Evolutionary conservation across 2,329 filamentous ascomycete genomes (phyloP).

Genomic region (Monosporascus sp.): DNA sequence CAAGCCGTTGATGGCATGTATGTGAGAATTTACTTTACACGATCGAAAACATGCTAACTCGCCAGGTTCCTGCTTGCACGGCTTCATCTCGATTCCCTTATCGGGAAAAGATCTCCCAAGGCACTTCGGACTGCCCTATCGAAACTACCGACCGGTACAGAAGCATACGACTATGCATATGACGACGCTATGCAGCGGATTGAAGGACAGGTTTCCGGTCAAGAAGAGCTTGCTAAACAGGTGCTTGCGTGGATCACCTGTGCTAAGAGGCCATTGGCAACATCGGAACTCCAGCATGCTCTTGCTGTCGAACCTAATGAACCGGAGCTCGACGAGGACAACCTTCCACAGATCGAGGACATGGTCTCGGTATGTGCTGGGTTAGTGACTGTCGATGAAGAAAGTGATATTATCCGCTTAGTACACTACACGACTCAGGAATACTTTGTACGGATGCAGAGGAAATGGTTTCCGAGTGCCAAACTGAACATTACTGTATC

Average conservation of each 20-base stretch:
- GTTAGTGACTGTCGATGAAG: conserved; percentile 32
- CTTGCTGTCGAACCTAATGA: conserved; percentile 29
- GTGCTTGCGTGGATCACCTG: conserved; percentile 35
- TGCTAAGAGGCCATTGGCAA: conserved; percentile 27
- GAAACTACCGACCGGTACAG: too few species aligned
- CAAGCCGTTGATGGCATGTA: conserved; percentile 25
- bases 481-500: neutral
- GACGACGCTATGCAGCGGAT: conserved; percentile 35
- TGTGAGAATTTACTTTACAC: neutral
- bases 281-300: conserved; percentile 33
- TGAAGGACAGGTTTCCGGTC: conserved; percentile 25
- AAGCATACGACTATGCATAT: conserved; percentile 33
- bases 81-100: conserved; percentile 29
- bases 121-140: too few species aligned
- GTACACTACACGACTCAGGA: conserved; percentile 41
- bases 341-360: conserved; percentile 23
- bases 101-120: too few species aligned
- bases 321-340: conserved; percentile 25
- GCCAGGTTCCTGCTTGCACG: conserved; percentile 32
- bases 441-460: conserved; percentile 25
- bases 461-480: neutral
- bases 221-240: conserved; percentile 29
- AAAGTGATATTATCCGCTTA: conserved; percentile 32
- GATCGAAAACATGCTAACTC: conserved; percentile 9
- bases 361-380: conserved; percentile 33